Base-by-base conservation (phyloP, 768 basidiomycete species). In the Pluteus cervinus region DNA sequence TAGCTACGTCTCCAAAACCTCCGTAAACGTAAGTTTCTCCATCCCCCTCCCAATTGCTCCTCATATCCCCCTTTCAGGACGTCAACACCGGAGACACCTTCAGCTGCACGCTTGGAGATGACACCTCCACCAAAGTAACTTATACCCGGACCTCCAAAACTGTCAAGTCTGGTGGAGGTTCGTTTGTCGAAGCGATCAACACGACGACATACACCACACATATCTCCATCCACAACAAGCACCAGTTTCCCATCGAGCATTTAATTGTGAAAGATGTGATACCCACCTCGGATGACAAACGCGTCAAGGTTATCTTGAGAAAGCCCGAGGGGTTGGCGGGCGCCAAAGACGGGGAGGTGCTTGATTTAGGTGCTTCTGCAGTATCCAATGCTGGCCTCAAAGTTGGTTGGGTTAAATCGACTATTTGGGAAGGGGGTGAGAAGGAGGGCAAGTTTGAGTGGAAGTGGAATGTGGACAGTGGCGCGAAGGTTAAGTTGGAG, bases 381-480 rank as follows among this genome's bases (percentile, higher is more conserved):
- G 36, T 63, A 32, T 52, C 45, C 24, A 61, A 67, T 23, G 44
- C 43, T n/a, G 55, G 49, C 12, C 35, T 57, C 17, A 61, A 48
- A 36, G 60, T 67, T 22, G 45, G 37, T 26, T 66, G 63, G 65
- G 47, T 53, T 40, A 60, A 60, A 30, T 43, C 53, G 5, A 59
- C 58, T 2, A 63, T 69, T 47, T 65, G 65, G 37, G 68, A 67
- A 40, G 66, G 66, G 3, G 74, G 69, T 1, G 66, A 70, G 56
- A 71, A 72, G 56, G 69, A 76, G 30, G 79, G 79, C 2, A 62
- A 61, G 40, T 71, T 72, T 47, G 74, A 76, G 52, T 81, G 76
- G 76, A 58, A 55, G 40, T 61, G 66, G 54, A 62, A 53, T 17
- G 53, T 77, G 21, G 64, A 56, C 5, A 62, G 60, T 11, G 70